Evolutionary conservation across 805 yeast species (phyloP).

Genomic region (Metschnikowia borealis): DNA sequence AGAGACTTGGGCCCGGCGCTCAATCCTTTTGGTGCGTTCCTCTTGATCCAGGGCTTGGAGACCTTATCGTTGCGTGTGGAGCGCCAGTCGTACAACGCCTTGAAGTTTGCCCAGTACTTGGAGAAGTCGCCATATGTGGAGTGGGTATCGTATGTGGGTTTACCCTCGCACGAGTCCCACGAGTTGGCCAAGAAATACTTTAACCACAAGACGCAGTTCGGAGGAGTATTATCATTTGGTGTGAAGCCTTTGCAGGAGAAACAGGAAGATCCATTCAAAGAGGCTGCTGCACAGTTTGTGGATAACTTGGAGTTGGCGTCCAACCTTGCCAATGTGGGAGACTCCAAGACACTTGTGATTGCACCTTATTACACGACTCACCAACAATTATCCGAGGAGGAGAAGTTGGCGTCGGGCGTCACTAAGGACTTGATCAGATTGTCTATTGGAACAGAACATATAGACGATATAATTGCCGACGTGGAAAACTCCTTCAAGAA

Average conservation of each 20-base stretch:
- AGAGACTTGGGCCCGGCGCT: constrained; percentile 91
- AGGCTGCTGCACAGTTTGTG: constrained; percentile 79
- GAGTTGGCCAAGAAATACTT: constrained; percentile 81
- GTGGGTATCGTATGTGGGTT: constrained; percentile 93
- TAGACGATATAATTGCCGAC: constrained; percentile 21
- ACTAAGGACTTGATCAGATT: constrained; percentile 81
- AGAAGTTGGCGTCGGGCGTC: constrained; percentile 80
- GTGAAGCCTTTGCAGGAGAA: constrained; percentile 56
- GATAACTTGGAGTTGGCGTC: constrained; percentile 82
- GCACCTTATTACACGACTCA: constrained; percentile 97
- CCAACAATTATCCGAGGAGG: constrained; percentile 81
- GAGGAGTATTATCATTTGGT: constrained; percentile 87
- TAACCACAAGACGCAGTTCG: constrained; percentile 50
- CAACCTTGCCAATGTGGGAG: constrained; percentile 96
- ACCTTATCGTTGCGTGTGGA: constrained; percentile 91
- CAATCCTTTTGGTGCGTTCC: constrained; percentile 85
- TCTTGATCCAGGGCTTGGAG: constrained; percentile 87
- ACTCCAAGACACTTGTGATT: constrained; percentile 89
- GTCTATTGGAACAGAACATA: constrained; percentile 21
- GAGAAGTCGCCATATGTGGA: constrained; percentile 69
- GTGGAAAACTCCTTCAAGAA: constrained; percentile 71
- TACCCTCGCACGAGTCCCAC: constrained; percentile 73
- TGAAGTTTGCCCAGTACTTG: constrained; percentile 72
- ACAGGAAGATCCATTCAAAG: constrained; percentile 58
- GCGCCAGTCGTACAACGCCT: constrained; percentile 82